Evolutionary conservation across 2,329 filamentous ascomycete species (phyloP).

Genomic region (Cladosporium colombiae): DNA sequence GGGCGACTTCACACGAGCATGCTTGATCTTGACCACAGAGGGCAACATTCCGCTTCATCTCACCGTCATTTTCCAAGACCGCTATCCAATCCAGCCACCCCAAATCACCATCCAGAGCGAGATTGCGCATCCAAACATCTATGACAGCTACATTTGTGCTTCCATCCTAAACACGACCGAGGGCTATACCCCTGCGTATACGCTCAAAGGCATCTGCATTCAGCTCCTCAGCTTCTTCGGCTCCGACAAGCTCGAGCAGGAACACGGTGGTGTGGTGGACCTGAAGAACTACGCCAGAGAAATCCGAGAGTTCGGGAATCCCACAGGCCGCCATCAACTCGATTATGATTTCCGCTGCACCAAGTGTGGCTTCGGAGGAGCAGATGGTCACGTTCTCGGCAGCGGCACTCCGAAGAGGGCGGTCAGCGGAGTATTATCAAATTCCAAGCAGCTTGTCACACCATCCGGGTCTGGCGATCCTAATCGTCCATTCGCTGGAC

Average conservation of each 20-base stretch:
- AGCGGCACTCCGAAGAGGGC: neutral
- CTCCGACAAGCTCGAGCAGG: slow-evolving; percentile 28
- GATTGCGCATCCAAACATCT: slow-evolving; percentile 29
- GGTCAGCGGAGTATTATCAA: neutral
- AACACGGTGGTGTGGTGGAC: slow-evolving; percentile 24
- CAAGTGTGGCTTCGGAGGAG: neutral
- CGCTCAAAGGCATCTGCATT: slow-evolving; percentile 30
- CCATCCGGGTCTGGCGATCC: neutral
- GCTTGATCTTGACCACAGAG: slow-evolving; percentile 25
- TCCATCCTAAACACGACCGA: slow-evolving; percentile 24
- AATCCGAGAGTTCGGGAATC: neutral
- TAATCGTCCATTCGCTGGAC: neutral
- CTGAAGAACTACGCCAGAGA: slow-evolving; percentile 20
- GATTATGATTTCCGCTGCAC: neutral
- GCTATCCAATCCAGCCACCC: slow-evolving; percentile 26
- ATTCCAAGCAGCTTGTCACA: no score
- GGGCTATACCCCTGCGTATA: slow-evolving; percentile 30
- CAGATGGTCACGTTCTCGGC: neutral
- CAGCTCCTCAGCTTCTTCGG: slow-evolving; percentile 30
- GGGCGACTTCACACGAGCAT: slow-evolving; percentile 22
- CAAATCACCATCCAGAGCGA: slow-evolving; percentile 25
- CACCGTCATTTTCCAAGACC: slow-evolving; percentile 23
- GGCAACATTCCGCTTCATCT: slow-evolving; percentile 25
- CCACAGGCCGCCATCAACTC: neutral
- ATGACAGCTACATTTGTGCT: slow-evolving; percentile 28